A percentile compares a stretch with the other conserved stretches of the same genome.
Conservation (phyloP, 148 eudicot species). For the Fallopia convolvulus region DNA sequence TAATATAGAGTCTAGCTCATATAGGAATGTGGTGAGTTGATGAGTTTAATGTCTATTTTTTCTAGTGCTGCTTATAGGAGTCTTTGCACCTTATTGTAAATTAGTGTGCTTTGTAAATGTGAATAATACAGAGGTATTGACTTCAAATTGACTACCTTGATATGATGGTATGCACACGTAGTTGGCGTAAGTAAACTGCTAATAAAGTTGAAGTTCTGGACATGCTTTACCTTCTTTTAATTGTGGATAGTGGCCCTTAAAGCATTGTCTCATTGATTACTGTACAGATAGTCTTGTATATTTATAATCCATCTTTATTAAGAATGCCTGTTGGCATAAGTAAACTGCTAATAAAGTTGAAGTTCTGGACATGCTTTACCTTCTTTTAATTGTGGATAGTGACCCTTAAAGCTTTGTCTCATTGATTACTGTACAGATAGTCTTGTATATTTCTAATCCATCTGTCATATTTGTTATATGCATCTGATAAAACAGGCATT, state of each 20-base stretch:
- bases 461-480: background rate
- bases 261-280: background rate
- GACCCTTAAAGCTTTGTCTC: background rate
- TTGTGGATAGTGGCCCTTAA: background rate
- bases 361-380: background rate
- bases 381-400: background rate
- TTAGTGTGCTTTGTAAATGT: background rate
- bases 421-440: background rate
- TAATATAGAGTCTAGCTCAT: background rate
- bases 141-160: background rate
- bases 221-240: background rate
- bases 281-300: background rate
- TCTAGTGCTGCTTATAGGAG: background rate
- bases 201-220: background rate
- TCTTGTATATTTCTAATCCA: background rate
- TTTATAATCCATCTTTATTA: background rate
- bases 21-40: background rate
- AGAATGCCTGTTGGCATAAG: background rate
- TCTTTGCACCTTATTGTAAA: background rate
- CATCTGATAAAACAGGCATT: background rate
- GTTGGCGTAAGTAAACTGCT: background rate
- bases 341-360: background rate
- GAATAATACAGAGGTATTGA: background rate
- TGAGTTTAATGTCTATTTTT: background rate
- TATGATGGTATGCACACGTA: background rate